Evolutionary conservation across 345 rosid species (phyloP).

Genomic region (Eucalyptus tenuipes): DNA sequence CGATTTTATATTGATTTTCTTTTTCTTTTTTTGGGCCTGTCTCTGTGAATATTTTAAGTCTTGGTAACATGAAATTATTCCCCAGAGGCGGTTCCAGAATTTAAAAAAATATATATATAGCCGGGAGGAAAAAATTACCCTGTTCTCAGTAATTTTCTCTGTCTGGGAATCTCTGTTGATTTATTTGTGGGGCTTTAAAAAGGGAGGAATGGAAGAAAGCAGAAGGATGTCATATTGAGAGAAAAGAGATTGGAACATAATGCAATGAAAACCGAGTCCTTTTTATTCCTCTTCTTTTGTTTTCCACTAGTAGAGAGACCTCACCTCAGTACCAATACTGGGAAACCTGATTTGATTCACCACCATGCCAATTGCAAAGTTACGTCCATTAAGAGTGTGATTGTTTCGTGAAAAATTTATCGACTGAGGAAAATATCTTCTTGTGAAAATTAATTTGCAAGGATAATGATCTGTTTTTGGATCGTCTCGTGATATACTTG

Average conservation of each 20-base stretch:
- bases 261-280: background rate
- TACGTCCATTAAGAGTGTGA: fast-evolving
- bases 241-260: background rate
- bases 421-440: fast-evolving
- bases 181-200: background rate
- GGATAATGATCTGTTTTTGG: background rate
- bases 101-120: background rate
- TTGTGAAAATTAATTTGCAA: background rate
- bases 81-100: fast-evolving
- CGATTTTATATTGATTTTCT: background rate
- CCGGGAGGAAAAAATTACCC: background rate
- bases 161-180: background rate
- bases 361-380: background rate
- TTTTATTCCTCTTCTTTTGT: too few species aligned
- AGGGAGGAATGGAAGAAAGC: background rate
- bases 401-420: background rate
- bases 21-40: background rate
- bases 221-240: background rate
- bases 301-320: background rate
- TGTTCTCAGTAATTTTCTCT: background rate
- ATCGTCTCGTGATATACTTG: fast-evolving
- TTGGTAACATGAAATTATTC: background rate
- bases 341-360: background rate
- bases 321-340: background rate
- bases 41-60: background rate